Base-by-base conservation (phyloP, 2,329 filamentous ascomycete genomes). In the Pseudocercospora eumusae region DNA sequence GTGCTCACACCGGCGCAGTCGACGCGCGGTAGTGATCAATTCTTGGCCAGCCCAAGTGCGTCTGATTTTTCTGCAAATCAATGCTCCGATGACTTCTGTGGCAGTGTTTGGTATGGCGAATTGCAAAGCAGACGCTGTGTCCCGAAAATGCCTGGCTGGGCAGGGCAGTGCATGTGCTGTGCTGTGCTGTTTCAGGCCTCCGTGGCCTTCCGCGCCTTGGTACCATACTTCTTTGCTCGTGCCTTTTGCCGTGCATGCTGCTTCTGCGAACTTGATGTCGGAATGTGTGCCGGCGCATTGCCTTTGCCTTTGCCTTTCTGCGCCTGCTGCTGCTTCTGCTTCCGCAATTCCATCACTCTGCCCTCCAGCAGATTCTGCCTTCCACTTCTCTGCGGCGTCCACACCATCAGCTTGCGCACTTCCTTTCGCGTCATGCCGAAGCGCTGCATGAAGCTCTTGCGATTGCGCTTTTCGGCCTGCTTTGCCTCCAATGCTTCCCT, bases 371-470 rank as follows among this genome's bases (percentile, higher is more conserved):
- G 25, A 15, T 52, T 25, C 47, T 52, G 47, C 47, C 47, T 23
- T 18, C 47, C 47, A 52, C 47, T 52, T 20, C 47, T 8, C 15
- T 52, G 47, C 23, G 47, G 47, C 47, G 47, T 6, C 47, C 47
- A 52, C 5, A 52, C 25, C 47, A 52, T 52, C 10, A 52, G 47
- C 47, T 52, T 52, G 21, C 47, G 47, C 47, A 52, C 47, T 25
- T 52, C 21, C 47, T 52, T 52, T 9, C 47, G 47, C 21, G 20
- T 52, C 47, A 52, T 52, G 15, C 47, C 47, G 15, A 52, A 52
- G 47, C 47, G 47, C 15, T 52, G 18, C 47, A 52, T 25, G 47
- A 28, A 52, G 47, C 47, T 52, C 47, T 52, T 25, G 47, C 47
- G 47, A 18, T 52, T 52, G 23, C 47, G 25, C 47, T 52, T 52